Evolutionary conservation across 495 filamentous ascomycete species (phyloP).

Genomic region (Penicillium desertorum): DNA sequence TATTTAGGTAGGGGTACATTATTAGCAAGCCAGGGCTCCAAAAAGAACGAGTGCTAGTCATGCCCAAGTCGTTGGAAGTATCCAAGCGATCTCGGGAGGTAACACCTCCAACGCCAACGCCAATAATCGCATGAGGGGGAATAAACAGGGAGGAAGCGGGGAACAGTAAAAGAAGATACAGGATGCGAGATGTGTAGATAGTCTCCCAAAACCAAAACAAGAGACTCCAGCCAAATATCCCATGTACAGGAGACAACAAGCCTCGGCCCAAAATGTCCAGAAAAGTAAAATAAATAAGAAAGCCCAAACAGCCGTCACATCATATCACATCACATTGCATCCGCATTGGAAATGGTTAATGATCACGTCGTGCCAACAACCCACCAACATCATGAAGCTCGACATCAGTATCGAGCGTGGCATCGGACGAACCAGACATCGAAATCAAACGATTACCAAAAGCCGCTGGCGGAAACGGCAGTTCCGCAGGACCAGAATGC

Average conservation of each 20-base stretch:
- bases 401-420: conserved; percentile 25
- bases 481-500: not conserved
- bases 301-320: not conserved
- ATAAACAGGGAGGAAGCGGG: conserved; percentile 8
- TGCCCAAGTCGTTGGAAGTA: not conserved
- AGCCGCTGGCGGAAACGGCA: not conserved
- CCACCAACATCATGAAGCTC: conserved; percentile 58
- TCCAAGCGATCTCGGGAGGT: not conserved
- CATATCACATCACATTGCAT: conserved; percentile 10
- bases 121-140: conserved; percentile 14
- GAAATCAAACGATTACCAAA: not conserved
- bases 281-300: not conserved
- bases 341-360: not conserved
- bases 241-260: not conserved
- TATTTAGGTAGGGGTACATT: not conserved
- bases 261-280: not conserved
- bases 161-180: not conserved
- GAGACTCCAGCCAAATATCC: not conserved
- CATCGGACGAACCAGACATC: conserved; percentile 22
- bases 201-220: not conserved
- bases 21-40: conserved; percentile 1
- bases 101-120: conserved; percentile 23
- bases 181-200: conserved; percentile 8
- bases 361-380: conserved; percentile 35
- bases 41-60: not conserved